phyloP scores from a whole-genome alignment of 2,329 filamentous ascomycete species.

The Aspergillus chevalieri region DNA sequence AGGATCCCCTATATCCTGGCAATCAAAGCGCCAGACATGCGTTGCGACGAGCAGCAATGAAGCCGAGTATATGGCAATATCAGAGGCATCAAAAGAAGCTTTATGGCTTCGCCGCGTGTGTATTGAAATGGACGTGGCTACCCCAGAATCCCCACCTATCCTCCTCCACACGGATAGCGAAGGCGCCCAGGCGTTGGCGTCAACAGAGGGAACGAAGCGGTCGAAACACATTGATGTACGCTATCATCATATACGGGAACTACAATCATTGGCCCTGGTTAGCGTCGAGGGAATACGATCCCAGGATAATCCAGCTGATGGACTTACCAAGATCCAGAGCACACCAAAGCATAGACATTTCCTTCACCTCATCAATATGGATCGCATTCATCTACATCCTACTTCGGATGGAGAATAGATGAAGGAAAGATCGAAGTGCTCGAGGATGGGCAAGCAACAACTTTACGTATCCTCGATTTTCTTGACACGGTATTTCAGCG shows the following conservation, averaged over 20 bases:
- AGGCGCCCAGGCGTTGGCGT: background rate
- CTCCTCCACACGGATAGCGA: background rate
- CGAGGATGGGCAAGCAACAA: too few species aligned
- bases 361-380: background rate
- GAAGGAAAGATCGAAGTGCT: too few species aligned
- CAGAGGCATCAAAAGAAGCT: background rate
- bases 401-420: too few species aligned
- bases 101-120: background rate
- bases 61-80: background rate
- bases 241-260: background rate
- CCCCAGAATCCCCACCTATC: background rate
- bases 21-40: too few species aligned
- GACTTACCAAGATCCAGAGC: background rate
- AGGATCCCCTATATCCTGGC: too few species aligned
- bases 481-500: too few species aligned
- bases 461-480: too few species aligned
- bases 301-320: background rate
- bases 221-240: background rate
- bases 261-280: conserved; percentile 2
- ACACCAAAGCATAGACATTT: background rate
- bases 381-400: too few species aligned
- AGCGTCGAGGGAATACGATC: background rate
- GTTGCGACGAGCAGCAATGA: background rate
- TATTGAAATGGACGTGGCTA: too few species aligned
- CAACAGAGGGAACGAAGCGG: background rate